Evolutionary conservation across 345 rosid species (phyloP).

Genomic region (Arabidopsis arenosa): DNA sequence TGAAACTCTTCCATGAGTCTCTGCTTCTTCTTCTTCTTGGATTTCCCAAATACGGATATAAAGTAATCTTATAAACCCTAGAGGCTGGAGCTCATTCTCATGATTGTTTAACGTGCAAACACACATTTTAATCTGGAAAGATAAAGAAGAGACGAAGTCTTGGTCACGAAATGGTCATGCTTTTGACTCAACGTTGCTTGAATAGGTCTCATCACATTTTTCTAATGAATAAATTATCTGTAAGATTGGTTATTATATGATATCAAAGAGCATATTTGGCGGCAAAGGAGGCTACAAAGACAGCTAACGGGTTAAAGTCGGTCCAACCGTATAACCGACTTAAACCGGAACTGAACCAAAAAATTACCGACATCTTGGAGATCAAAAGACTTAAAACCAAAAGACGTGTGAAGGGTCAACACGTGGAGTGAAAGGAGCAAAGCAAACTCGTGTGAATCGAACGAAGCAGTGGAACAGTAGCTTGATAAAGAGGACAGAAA

Average conservation of each 20-base stretch:
- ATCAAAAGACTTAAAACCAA: neutral
- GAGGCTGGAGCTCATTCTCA: conserved; percentile 31
- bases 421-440: conserved; percentile 28
- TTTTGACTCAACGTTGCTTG: conserved; percentile 39
- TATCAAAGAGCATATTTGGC: conserved; percentile 35
- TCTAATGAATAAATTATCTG: neutral
- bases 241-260: conserved; percentile 12
- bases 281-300: conserved; percentile 14
- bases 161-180: conserved; percentile 38
- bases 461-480: conserved; percentile 12
- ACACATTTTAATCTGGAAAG: conserved; percentile 33
- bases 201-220: neutral
- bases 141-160: conserved; percentile 19
- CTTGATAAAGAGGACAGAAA: neutral
- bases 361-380: neutral
- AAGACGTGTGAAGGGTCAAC: neutral
- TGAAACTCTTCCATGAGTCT: conserved; percentile 37
- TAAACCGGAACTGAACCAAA: conserved; percentile 31
- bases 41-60: neutral
- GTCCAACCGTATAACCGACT: conserved; percentile 15
- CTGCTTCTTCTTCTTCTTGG: conserved; percentile 20
- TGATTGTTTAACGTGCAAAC: conserved; percentile 42
- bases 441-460: conserved; percentile 9
- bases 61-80: conserved; percentile 9
- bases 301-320: neutral